Evolutionary conservation across 2,329 filamentous ascomycete species (phyloP).

Genomic region (Orbilia blumenaviensis): DNA sequence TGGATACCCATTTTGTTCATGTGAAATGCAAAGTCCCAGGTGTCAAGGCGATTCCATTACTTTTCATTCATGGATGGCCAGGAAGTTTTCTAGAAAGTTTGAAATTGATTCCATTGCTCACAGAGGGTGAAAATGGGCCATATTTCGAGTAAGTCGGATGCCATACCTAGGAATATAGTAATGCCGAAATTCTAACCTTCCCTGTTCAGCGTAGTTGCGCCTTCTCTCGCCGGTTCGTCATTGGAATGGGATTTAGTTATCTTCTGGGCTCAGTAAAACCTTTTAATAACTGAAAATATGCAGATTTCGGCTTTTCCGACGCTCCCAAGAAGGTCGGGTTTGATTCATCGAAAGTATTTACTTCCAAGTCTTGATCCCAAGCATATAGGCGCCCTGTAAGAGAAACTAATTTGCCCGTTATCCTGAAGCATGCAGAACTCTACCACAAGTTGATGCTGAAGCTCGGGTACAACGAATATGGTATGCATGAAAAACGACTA

Average conservation of each 20-base stretch:
- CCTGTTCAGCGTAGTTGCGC: conserved; percentile 62
- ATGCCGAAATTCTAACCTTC: not conserved
- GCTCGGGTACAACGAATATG: conserved; percentile 61
- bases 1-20: conserved; percentile 59
- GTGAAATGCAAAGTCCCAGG: conserved; percentile 55
- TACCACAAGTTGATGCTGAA: conserved; percentile 62
- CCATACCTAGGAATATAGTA: not conserved
- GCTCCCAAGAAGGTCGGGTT: conserved; percentile 59
- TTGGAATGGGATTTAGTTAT: not conserved
- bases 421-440: conserved; percentile 57
- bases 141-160: conserved; percentile 29
- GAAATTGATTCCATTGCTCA: conserved; percentile 35
- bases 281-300: not conserved
- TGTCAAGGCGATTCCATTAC: conserved; percentile 61
- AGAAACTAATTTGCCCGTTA: conserved; percentile 17
- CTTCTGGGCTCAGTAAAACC: not conserved
- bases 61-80: conserved; percentile 64
- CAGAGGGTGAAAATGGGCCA: conserved; percentile 10
- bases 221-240: conserved; percentile 57
- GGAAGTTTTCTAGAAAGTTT: conserved; percentile 61
- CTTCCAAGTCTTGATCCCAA: not conserved
- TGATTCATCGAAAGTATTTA: conserved; percentile 22
- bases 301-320: conserved; percentile 62
- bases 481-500: not conserved
- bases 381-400: not conserved